Evolutionary conservation across 192 early-diverging fungal genomes (phyloP).

Genomic region (Backusella sp.): DNA sequence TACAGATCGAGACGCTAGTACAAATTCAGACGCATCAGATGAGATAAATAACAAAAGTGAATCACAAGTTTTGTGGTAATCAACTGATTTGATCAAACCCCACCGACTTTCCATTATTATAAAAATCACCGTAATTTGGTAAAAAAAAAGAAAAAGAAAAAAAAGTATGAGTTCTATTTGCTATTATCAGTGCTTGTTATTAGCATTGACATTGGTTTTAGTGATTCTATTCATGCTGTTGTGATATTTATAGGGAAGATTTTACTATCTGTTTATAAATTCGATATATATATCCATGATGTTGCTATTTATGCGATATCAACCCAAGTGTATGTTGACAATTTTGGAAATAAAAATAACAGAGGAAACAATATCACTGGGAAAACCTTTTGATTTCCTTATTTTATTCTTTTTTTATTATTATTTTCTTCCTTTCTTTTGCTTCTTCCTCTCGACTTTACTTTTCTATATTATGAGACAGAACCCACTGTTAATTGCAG

Average conservation of each 20-base stretch:
- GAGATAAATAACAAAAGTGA: not conserved
- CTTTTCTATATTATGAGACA: not conserved
- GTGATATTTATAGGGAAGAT: no score
- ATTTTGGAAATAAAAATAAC: not conserved
- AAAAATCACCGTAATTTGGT: not conserved
- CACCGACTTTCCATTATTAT: not conserved
- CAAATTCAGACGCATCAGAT: not conserved
- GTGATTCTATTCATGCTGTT: no score
- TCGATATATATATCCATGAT: no score
- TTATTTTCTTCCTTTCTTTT: not conserved
- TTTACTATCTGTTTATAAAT: no score
- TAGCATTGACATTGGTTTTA: not conserved
- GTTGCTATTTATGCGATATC: not conserved
- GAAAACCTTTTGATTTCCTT: not conserved
- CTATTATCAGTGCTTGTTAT: not conserved
- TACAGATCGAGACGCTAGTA: not conserved
- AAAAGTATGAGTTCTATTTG: not conserved
- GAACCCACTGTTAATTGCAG: constrained; percentile 27
- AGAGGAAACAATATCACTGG: not conserved
- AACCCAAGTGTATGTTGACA: not conserved
- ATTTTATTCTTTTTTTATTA: not conserved
- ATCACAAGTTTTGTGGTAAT: not conserved
- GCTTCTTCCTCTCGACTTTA: not conserved
- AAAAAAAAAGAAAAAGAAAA: not conserved
- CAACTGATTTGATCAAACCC: constrained; percentile 5